A percentile compares a stretch with the other conserved stretches of the same genome.
These are phyloP conservation scores for Mrakia blollopis DNA, from an alignment of 768 basidiomycete genomes.

Conservation along the genomic window DNA sequence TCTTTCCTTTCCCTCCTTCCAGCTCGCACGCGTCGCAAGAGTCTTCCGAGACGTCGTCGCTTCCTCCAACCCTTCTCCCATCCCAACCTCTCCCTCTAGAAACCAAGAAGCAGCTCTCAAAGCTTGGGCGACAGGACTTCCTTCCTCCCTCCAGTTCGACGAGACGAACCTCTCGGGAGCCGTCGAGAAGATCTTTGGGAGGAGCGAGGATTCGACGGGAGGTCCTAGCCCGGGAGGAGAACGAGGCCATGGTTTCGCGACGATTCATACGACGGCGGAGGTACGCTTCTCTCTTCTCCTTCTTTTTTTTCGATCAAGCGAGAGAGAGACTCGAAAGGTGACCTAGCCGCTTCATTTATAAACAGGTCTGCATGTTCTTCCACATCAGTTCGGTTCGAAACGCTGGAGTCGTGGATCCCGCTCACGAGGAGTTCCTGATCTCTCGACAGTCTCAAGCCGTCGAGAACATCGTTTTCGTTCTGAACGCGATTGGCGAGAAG, in stretches of 20 bases:
- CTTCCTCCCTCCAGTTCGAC: conserved; percentile 23
- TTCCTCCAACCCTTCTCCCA: conserved; percentile 1
- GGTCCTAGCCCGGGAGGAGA: conserved; percentile 17
- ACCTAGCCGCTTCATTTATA: neutral
- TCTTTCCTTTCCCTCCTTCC: neutral
- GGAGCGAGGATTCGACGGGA: neutral
- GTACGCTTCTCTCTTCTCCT: neutral
- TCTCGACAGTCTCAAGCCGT: conserved; percentile 1
- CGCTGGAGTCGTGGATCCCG: neutral
- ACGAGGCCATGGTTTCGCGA: conserved; percentile 16
- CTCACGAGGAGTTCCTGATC: conserved; percentile 6
- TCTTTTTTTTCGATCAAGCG: too few relatives aligned
- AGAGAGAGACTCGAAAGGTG: neutral
- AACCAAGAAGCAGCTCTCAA: conserved; percentile 28
- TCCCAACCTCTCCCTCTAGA: neutral
- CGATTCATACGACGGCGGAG: conserved; percentile 27
- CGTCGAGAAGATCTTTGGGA: conserved; percentile 19
- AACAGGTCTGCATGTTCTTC: conserved; percentile 26
- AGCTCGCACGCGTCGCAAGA: conserved; percentile 27
- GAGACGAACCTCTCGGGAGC: conserved; percentile 27
- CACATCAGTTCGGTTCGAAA: conserved; percentile 1
- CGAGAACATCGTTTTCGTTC: conserved; percentile 24
- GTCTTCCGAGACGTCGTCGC: conserved; percentile 23
- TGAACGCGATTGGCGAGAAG: conserved; percentile 25
- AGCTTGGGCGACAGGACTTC: conserved; percentile 23